Conservation (phyloP, 129 eudicot species). For the Deinandra increscens region DNA sequence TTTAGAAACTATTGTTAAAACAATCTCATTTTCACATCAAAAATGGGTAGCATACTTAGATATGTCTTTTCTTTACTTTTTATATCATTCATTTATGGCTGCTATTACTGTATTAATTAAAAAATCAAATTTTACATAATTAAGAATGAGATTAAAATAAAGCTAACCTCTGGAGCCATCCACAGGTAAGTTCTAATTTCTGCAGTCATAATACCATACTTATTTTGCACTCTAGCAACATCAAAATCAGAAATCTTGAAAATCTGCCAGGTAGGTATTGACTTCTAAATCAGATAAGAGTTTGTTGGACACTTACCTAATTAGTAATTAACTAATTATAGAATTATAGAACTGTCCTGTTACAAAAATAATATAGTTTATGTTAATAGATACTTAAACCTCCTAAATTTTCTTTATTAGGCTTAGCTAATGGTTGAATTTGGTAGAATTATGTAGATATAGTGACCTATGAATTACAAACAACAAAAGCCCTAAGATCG, state of each 20-base stretch:
- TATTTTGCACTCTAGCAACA: conserved; percentile 63
- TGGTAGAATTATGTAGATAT: no score
- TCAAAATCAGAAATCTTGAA: conserved; percentile 68
- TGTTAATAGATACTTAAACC: no score
- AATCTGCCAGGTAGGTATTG: no score
- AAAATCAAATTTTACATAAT: background rate
- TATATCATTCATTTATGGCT: no score
- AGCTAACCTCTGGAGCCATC: conserved; percentile 72
- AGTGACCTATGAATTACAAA: no score
- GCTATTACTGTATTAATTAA: no score
- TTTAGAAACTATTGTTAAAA: background rate
- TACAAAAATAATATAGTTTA: background rate
- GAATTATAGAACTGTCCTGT: background rate
- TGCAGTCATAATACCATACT: conserved; percentile 59
- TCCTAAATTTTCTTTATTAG: no score
- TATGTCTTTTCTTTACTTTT: no score
- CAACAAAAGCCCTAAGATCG: no score
- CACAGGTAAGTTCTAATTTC: conserved; percentile 67
- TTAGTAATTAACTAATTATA: no score
- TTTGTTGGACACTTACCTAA: background rate
- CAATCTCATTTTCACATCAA: background rate
- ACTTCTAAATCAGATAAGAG: background rate
- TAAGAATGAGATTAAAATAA: background rate
- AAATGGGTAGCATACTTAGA: background rate
- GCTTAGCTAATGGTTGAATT: no score